Evolutionary conservation across 1,284 basidiomycete species (phyloP).

Genomic region (Wolfiporia cocos): DNA sequence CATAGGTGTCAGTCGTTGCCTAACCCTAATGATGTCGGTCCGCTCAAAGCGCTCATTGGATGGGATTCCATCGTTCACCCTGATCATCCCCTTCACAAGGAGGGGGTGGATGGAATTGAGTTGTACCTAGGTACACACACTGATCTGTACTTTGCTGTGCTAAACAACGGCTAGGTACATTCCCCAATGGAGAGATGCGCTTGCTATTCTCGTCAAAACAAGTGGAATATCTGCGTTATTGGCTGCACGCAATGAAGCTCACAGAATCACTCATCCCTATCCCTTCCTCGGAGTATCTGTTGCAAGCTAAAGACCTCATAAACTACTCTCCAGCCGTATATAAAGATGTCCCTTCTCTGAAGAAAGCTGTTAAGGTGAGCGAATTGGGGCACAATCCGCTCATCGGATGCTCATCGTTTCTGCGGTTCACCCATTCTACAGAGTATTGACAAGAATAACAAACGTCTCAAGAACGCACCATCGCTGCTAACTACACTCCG

Average conservation of each 20-base stretch:
- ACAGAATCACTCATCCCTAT: conserved; percentile 60
- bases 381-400: conserved; percentile 7
- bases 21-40: conserved; percentile 45
- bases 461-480: conserved; percentile 57
- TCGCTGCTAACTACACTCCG: conserved; percentile 46
- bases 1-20: conserved; percentile 39
- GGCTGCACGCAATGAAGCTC: conserved; percentile 69
- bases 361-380: conserved; percentile 56
- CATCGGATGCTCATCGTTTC: background rate
- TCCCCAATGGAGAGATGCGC: conserved; percentile 60
- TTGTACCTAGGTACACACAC: conserved; percentile 59
- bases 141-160: background rate
- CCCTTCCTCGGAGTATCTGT: conserved; percentile 67
- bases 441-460: conserved; percentile 75
- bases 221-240: conserved; percentile 81
- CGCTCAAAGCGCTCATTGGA: conserved; percentile 64
- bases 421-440: conserved; percentile 20
- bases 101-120: conserved; percentile 57
- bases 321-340: conserved; percentile 55
- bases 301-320: conserved; percentile 47
- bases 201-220: conserved; percentile 78
- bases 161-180: conserved; percentile 52
- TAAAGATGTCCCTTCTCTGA: conserved; percentile 44
- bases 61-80: conserved; percentile 59
- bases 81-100: conserved; percentile 66